Evolutionary conservation across 176 grass and related monocot species (phyloP).

Genomic region (Tillandsia leiboldiana): DNA sequence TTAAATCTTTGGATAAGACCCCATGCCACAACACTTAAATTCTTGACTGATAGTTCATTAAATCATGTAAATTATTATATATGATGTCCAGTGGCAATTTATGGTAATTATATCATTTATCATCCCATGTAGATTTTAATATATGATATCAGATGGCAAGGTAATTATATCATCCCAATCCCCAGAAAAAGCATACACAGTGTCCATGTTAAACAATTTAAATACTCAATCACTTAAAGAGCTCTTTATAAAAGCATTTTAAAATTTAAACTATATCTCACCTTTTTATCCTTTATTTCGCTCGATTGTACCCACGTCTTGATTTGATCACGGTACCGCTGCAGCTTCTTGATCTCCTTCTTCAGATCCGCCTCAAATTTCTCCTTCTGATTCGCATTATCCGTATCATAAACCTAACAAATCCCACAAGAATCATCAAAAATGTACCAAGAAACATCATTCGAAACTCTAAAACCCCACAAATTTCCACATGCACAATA

Average conservation of each 20-base stretch:
- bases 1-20: no score
- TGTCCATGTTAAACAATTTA: neutral
- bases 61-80: no score
- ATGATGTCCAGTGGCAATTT: no score
- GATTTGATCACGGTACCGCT: constrained; percentile 98
- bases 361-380: constrained; percentile 99
- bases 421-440: neutral
- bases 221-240: no score
- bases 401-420: constrained; percentile 87
- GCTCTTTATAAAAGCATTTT: no score
- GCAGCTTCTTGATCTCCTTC: constrained; percentile 99
- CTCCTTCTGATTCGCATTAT: constrained; percentile 99
- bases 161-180: no score
- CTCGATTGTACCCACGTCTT: constrained; percentile 99
- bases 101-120: no score
- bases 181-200: no score
- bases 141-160: no score
- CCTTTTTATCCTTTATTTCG: constrained; percentile 99
- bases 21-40: no score
- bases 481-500: neutral
- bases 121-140: no score
- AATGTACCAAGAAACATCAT: neutral
- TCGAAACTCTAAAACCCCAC: neutral
- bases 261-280: constrained; percentile 7
- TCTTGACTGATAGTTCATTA: no score